Evolutionary conservation across 192 early-diverging fungal species (phyloP).

Genomic region (Coemansia sp.): DNA sequence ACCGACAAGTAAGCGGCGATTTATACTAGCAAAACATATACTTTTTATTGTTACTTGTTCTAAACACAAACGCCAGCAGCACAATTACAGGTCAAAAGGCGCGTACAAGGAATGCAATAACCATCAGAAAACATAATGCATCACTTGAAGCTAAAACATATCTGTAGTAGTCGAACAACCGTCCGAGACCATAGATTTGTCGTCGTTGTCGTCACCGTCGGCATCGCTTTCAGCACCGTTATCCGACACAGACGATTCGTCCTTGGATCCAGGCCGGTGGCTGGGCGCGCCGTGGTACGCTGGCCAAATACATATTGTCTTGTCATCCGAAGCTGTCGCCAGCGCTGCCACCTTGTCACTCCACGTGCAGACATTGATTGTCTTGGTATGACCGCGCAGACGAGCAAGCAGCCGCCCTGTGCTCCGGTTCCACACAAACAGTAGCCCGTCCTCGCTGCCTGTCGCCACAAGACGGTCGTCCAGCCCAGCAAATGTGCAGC

Average conservation of each 20-base stretch:
- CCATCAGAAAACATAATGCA: neutral
- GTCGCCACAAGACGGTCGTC: constrained; percentile 80
- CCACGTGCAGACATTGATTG: constrained; percentile 46
- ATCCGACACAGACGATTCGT: neutral
- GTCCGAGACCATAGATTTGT: constrained; percentile 11
- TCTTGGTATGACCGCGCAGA: constrained; percentile 37
- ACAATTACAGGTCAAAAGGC: neutral
- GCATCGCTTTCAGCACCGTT: neutral
- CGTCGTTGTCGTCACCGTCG: constrained; percentile 1
- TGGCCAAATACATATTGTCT: constrained; percentile 47
- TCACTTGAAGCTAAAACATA: neutral
- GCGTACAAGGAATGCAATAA: neutral
- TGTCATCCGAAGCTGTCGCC: constrained; percentile 48
- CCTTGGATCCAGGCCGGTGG: constrained; percentile 4
- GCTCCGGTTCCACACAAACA: constrained; percentile 49
- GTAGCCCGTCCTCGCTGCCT: constrained; percentile 79
- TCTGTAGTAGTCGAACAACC: constrained; percentile 2
- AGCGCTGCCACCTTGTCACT: constrained; percentile 26
- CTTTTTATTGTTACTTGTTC: neutral
- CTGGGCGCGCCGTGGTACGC: constrained; percentile 45
- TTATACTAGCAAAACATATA: no score
- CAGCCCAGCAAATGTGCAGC: constrained; percentile 87
- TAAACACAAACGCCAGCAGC: neutral
- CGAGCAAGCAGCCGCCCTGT: constrained; percentile 33
- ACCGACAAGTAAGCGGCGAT: neutral